These are phyloP conservation scores for Populus ilicifolia DNA, from an alignment of 345 rosid species.

Conservation along the genomic window DNA sequence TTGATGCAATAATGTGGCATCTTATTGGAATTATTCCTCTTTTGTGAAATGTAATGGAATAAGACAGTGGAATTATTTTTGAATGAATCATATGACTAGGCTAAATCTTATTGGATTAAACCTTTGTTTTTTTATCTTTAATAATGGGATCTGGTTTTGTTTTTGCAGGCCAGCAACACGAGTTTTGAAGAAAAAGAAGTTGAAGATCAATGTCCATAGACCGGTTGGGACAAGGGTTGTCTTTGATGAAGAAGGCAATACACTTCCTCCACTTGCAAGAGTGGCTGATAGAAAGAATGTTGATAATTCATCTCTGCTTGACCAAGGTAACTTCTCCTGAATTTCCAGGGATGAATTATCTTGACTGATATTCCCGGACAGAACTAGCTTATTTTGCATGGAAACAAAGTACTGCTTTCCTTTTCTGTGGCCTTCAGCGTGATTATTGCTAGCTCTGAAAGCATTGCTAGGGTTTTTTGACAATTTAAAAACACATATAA, in stretches of 20 bases:
- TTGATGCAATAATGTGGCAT: background rate
- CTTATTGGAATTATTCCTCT: background rate
- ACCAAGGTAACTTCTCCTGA: conserved; percentile 48
- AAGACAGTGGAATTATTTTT: background rate
- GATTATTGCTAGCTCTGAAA: too few species aligned
- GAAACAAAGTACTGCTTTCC: too few species aligned
- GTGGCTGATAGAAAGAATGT: conserved; percentile 49
- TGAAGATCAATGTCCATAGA: conserved; percentile 78
- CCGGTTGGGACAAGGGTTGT: conserved; percentile 72
- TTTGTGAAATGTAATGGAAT: background rate
- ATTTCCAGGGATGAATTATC: background rate
- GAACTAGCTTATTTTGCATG: too few species aligned
- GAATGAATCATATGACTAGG: background rate
- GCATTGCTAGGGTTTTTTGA: background rate
- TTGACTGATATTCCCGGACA: too few species aligned
- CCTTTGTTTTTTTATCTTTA: background rate
- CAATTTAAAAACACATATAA: too few species aligned
- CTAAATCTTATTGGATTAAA: background rate
- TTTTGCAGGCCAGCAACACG: conserved; percentile 61
- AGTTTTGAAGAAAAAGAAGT: conserved; percentile 72
- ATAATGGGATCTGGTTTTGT: background rate
- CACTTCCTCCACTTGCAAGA: conserved; percentile 74
- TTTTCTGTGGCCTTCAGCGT: too few species aligned
- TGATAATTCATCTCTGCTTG: conserved; percentile 41
- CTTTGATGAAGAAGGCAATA: conserved; percentile 81